phyloP scores from a whole-genome alignment of 78 protist genomes.

The Isochrysis galbana region DNA sequence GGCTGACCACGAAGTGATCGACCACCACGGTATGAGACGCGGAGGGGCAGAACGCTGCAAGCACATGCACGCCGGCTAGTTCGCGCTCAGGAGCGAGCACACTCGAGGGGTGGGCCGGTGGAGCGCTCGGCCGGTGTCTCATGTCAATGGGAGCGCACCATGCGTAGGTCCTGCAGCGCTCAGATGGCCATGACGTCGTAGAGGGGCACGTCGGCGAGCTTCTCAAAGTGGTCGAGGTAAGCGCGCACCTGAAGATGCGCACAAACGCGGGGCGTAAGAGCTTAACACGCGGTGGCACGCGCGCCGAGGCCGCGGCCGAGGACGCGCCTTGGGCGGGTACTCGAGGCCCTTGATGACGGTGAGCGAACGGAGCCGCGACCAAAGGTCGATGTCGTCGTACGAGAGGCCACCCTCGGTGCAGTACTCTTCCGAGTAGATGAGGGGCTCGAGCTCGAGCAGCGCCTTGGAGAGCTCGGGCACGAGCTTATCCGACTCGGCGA shows the following conservation, averaged over 20 bases:
- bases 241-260: background rate
- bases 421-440: conserved; percentile 20
- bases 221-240: background rate
- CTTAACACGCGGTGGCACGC: background rate
- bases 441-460: background rate
- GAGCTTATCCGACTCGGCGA: background rate
- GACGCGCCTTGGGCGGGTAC: background rate
- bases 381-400: conserved; percentile 21
- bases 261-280: background rate
- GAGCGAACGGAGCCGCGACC: conserved; percentile 24
- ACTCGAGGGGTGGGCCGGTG: too few relatives aligned
- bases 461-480: background rate
- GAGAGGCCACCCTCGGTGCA: conserved; percentile 6
- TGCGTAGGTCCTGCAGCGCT: too few relatives aligned
- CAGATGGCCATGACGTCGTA: too few relatives aligned
- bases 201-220: conserved; percentile 10
- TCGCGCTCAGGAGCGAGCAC: too few relatives aligned
- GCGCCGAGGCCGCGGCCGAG: background rate
- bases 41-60: too few relatives aligned
- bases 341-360: conserved; percentile 1
- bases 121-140: too few relatives aligned
- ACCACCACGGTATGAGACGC: too few relatives aligned
- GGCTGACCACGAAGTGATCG: too few relatives aligned
- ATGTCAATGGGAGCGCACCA: too few relatives aligned
- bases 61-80: too few relatives aligned